Percentiles rank a stretch among this genome's conserved stretches.
phyloP scores from a whole-genome alignment of 306 rosid genomes.

The Cucurbita maxima region DNA sequence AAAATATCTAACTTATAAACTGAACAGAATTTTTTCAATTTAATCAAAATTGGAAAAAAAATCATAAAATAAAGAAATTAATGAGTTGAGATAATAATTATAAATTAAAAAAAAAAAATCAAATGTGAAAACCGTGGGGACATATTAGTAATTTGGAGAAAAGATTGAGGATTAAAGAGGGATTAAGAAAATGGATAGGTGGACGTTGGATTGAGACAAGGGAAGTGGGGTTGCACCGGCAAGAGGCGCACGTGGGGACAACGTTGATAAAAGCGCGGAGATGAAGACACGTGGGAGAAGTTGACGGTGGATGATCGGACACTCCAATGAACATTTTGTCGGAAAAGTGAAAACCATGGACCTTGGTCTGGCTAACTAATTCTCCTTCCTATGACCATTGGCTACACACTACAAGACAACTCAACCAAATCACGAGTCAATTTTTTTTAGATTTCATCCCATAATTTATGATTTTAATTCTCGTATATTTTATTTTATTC shows the following conservation, averaged over 20 bases:
- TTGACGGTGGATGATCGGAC: not conserved
- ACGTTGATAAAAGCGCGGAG: not conserved
- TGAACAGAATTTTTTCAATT: too few relatives aligned
- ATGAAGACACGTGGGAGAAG: not conserved
- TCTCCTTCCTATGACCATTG: not conserved
- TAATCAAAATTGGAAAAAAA: too few relatives aligned
- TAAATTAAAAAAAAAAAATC: too few relatives aligned
- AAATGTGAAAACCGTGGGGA: not conserved
- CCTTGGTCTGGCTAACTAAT: not conserved
- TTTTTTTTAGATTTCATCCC: not conserved
- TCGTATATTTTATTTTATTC: too few relatives aligned
- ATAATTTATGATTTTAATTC: not conserved
- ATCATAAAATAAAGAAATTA: too few relatives aligned
- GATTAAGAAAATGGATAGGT: not conserved
- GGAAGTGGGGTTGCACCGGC: not conserved
- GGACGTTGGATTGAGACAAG: not conserved
- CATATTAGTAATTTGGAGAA: not conserved
- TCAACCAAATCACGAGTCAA: not conserved
- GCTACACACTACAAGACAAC: not conserved
- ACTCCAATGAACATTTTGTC: not conserved
- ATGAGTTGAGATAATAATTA: too few relatives aligned
- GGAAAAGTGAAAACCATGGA: not conserved
- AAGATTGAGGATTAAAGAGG: not conserved
- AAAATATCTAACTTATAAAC: too few relatives aligned
- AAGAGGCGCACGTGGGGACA: not conserved